Evolutionary conservation across 768 basidiomycete species (phyloP), one percentile per base, ranked within the genome.

Genomic region (Macrolepiota dolichaula): DNA sequence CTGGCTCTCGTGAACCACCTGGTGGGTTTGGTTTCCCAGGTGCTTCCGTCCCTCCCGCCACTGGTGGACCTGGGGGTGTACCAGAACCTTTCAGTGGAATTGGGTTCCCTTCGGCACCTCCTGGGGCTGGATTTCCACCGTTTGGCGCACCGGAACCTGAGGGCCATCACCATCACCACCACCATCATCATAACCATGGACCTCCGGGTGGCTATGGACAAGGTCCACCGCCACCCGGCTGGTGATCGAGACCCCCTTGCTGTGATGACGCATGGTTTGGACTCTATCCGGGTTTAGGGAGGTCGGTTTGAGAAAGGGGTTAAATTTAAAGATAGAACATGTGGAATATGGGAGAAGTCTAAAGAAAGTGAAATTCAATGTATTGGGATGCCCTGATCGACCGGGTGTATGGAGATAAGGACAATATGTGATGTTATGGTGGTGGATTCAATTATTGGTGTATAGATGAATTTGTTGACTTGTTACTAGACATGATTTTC

Each of bases 61-160:
- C 3, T 32, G 7, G 29, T 47, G 17, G n/a, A 17, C 66, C 55
- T 7, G 62, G 65, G 15, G 65, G 67, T 3, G 61, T 57, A 62
- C 62, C 62, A 11, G 42, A 66, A 13, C 64, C 68, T 9, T 65
- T 64, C 54, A 71, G 64, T 40, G 67, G 55, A 27, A 49, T 55
- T 50, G 67, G 64, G 15, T 81, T 80, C 69, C 80, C 80, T 29
- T 73, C 71, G 44, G 70, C 72, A 17, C 71, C 70, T 44, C 67
- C 67, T 63, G 62, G 65, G 29, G 64, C 67, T 62, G 73, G 68
- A 27, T 69, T 69, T 24, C 66, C 70, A 0, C 74, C 73, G 50
- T 68, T 63, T 42, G 69, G 67, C 10, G 80, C 79, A 70, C 79
- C 80, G 25, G 74, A 72, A 70, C 79, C 80, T 29, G 74, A 72